These are phyloP conservation scores for Bauhinia variegata DNA, from an alignment of 306 rosid genomes.

Conservation along the genomic window DNA sequence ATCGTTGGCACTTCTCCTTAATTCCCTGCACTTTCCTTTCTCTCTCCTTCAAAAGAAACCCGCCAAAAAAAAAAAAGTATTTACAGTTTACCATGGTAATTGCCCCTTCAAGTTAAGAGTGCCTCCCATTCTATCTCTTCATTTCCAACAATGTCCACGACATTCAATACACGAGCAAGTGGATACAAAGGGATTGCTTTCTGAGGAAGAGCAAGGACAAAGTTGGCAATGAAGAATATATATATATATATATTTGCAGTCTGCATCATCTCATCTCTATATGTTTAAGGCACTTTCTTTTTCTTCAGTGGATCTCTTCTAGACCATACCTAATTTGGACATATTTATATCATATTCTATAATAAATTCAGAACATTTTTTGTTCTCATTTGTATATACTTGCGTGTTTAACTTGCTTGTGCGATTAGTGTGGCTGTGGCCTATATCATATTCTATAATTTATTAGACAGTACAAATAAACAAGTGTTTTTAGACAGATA, in stretches of 20 bases:
- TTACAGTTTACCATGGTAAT: slow-evolving; percentile 29
- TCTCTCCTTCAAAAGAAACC: no score
- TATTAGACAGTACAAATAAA: slow-evolving; percentile 11
- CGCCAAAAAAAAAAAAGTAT: not conserved
- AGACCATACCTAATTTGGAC: slow-evolving; percentile 69
- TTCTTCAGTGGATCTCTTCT: slow-evolving; percentile 41
- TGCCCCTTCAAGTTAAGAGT: slow-evolving; percentile 16
- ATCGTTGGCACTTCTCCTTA: slow-evolving; percentile 61
- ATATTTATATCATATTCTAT: slow-evolving; percentile 53
- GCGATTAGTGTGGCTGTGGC: slow-evolving; percentile 24
- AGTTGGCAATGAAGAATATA: slow-evolving; percentile 55
- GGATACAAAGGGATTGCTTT: no score
- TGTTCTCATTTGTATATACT: slow-evolving; percentile 40
- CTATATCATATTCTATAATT: not conserved
- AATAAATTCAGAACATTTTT: slow-evolving; percentile 62
- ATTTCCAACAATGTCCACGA: slow-evolving; percentile 59
- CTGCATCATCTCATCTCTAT: slow-evolving; percentile 20
- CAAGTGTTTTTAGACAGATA: slow-evolving; percentile 10
- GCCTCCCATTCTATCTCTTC: slow-evolving; percentile 25
- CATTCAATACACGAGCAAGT: slow-evolving; percentile 8
- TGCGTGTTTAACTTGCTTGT: slow-evolving; percentile 11
- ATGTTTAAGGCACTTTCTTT: slow-evolving; percentile 46
- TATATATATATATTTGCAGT: not conserved
- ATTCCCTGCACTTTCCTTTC: slow-evolving; percentile 7
- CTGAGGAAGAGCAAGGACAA: slow-evolving; percentile 57